A percentile compares a stretch with the other conserved stretches of the same genome.
These are phyloP conservation scores for Secale cereale DNA, from an alignment of 176 grass and related monocot species.

Conservation along the genomic window DNA sequence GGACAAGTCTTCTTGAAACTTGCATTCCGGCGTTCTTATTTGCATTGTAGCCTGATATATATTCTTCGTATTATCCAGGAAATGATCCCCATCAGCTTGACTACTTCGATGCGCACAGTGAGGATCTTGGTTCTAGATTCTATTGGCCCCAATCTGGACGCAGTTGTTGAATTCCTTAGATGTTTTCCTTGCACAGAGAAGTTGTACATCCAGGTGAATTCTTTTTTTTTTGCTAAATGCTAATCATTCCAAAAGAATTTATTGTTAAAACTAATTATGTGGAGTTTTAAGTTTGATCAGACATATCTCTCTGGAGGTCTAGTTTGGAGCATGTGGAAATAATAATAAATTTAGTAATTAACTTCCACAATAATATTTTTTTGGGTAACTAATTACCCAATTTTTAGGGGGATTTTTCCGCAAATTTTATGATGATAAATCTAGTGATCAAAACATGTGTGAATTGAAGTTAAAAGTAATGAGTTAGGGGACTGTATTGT, in stretches of 20 bases:
- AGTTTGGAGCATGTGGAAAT: neutral
- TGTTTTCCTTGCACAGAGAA: slow-evolving; percentile 9
- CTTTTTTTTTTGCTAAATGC: too few relatives aligned
- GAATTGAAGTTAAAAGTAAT: neutral
- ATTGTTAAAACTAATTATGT: neutral
- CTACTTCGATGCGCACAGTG: neutral
- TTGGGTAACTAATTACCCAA: neutral
- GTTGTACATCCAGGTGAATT: neutral
- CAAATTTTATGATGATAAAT: neutral
- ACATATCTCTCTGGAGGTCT: neutral
- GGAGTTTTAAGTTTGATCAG: neutral
- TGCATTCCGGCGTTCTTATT: neutral
- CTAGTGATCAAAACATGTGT: neutral
- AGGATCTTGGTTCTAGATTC: neutral
- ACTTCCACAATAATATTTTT: neutral
- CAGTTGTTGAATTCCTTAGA: neutral
- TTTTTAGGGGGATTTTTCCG: neutral
- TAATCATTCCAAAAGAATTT: too few relatives aligned
- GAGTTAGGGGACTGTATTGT: neutral
- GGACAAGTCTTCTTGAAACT: too few relatives aligned
- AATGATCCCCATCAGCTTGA: neutral
- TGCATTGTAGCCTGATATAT: too few relatives aligned
- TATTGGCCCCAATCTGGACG: neutral
- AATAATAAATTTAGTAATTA: neutral
- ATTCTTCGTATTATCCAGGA: neutral